phyloP scores from a whole-genome alignment of 1,284 basidiomycete species.

The Apiotrichum sp. region DNA sequence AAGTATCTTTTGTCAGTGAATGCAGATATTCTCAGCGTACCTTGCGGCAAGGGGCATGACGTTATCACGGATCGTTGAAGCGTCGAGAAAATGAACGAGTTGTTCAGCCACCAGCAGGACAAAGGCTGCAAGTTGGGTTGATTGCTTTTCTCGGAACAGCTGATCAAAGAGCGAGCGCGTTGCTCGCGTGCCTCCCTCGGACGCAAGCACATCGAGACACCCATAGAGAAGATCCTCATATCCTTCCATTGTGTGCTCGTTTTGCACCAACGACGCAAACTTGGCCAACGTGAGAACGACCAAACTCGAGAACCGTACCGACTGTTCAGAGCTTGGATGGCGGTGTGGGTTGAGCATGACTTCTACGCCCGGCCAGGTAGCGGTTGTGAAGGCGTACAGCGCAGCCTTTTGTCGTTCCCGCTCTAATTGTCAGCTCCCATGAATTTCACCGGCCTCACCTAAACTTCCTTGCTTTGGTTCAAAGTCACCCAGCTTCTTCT shows the following conservation, averaged over 20 bases:
- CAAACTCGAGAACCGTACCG: slow-evolving; percentile 8
- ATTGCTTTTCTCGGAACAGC: background rate
- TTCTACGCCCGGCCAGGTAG: slow-evolving; percentile 20
- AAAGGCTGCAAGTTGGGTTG: slow-evolving; percentile 15
- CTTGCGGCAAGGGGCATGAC: slow-evolving; percentile 23
- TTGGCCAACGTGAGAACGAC: slow-evolving; percentile 21
- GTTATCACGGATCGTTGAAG: slow-evolving; percentile 11
- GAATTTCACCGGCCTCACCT: background rate
- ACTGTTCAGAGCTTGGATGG: background rate
- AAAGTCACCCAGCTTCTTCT: background rate
- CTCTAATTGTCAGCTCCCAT: slow-evolving; percentile 1
- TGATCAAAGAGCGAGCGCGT: slow-evolving; percentile 4
- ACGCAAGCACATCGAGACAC: slow-evolving; percentile 27
- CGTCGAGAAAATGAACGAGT: slow-evolving; percentile 23
- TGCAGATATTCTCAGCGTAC: slow-evolving; percentile 11
- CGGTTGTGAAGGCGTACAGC: slow-evolving; percentile 20
- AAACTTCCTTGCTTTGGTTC: background rate
- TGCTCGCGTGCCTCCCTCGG: slow-evolving; percentile 7
- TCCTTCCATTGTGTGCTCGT: slow-evolving; percentile 14
- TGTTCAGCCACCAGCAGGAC: slow-evolving; percentile 28
- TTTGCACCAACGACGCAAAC: slow-evolving; percentile 20
- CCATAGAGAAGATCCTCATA: slow-evolving; percentile 31
- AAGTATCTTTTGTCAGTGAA: slow-evolving; percentile 23
- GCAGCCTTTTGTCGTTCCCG: slow-evolving; percentile 25
- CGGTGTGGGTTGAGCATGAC: slow-evolving; percentile 16